A percentile compares a stretch with the other conserved stretches of the same genome.
Evolutionary conservation across 2,329 filamentous ascomycete species (phyloP).

Genomic region (Talaromyces sp.): DNA sequence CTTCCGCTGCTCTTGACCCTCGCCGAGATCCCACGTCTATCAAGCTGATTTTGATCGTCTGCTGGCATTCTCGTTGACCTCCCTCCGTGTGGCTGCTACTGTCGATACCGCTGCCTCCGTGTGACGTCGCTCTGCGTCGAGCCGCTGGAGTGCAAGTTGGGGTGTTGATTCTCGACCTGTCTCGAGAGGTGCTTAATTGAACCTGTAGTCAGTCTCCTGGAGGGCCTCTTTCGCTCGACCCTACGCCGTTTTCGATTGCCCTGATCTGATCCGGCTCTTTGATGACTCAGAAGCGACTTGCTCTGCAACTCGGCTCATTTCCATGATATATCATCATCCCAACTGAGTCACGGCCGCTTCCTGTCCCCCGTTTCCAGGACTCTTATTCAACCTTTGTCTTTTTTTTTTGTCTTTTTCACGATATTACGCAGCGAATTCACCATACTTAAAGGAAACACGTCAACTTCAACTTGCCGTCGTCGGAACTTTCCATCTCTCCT

Average conservation of each 20-base stretch:
- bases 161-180: conserved; percentile 13
- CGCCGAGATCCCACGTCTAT: not conserved
- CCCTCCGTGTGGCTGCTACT: conserved; percentile 13
- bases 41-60: conserved; percentile 1
- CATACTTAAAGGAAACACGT: conserved; percentile 2
- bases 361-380: conserved; percentile 26
- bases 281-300: conserved; percentile 10
- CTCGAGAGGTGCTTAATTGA: conserved; percentile 15
- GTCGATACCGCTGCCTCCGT: conserved; percentile 15
- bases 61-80: conserved; percentile 1
- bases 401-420: conserved; percentile 22
- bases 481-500: conserved; percentile 11
- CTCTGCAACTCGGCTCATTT: conserved; percentile 13
- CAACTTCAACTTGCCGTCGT: not conserved
- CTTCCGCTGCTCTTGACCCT: not conserved
- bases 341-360: conserved; percentile 27
- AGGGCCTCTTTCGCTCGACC: conserved; percentile 1
- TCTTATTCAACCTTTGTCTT: conserved; percentile 4
- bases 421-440: conserved; percentile 36
- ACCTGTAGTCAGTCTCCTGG: conserved; percentile 14
- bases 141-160: conserved; percentile 11
- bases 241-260: not conserved
- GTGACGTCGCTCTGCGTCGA: conserved; percentile 14
- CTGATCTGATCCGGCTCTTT: not conserved
- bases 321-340: conserved; percentile 8